These are phyloP conservation scores for Euphorbia tirucalli DNA, from an alignment of 345 rosid genomes.

Conservation along the genomic window DNA sequence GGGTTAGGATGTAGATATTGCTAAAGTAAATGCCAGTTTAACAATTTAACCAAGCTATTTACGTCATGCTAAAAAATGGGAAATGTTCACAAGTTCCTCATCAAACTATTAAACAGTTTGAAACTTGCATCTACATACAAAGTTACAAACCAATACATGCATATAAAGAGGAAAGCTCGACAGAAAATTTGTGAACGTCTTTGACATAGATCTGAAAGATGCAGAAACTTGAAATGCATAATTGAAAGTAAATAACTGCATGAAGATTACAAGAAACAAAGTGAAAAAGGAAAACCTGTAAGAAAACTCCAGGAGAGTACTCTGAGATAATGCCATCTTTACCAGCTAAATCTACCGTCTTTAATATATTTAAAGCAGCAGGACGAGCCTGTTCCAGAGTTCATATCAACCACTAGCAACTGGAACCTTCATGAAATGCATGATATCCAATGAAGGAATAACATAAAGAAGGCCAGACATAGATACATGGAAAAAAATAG, in stretches of 20 bases:
- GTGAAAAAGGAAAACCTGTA: constrained; percentile 60
- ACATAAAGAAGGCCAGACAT: neutral
- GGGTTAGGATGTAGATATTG: neutral
- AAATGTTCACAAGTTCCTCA: neutral
- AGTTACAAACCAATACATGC: neutral
- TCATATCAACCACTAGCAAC: constrained; percentile 23
- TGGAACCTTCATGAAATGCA: constrained; percentile 17
- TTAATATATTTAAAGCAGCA: constrained; percentile 56
- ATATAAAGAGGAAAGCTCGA: neutral
- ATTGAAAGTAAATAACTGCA: constrained; percentile 5
- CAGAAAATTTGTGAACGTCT: neutral
- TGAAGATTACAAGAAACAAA: neutral
- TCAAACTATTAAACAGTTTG: neutral
- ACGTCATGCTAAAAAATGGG: neutral
- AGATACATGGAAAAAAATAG: constrained; percentile 3
- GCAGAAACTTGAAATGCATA: neutral
- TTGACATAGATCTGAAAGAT: constrained; percentile 1
- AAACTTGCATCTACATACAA: neutral
- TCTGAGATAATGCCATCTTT: constrained; percentile 70
- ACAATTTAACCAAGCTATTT: neutral
- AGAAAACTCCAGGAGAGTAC: constrained; percentile 79
- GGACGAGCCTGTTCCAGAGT: constrained; percentile 65
- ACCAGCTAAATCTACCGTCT: constrained; percentile 71
- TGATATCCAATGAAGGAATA: neutral
- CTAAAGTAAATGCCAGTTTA: neutral